Conservation (phyloP, 768 basidiomycete species). For the Royoungia palumana region DNA sequence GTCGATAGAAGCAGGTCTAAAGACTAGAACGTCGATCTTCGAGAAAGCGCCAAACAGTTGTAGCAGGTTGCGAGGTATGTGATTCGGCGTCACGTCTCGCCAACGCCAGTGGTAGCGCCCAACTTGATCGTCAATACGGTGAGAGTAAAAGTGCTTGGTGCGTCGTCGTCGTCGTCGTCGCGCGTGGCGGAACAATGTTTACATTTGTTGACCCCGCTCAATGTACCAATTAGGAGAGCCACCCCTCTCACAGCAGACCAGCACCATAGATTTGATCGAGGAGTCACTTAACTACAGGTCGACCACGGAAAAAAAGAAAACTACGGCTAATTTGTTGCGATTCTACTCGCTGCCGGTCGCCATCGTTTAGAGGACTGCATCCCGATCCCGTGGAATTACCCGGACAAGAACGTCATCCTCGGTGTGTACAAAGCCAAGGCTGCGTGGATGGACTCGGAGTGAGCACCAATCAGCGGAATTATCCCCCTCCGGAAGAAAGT, state of each 20-base stretch:
- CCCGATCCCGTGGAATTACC: conserved; percentile 3
- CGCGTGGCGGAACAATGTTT: conserved; percentile 9
- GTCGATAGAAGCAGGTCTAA: neutral
- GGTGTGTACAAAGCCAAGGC: conserved; percentile 15
- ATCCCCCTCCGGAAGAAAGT: conserved; percentile 4
- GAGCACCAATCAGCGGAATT: conserved; percentile 1
- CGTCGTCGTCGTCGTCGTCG: conserved; percentile 12
- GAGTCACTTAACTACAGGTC: too few species aligned
- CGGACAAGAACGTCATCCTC: conserved; percentile 14
- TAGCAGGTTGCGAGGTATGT: neutral
- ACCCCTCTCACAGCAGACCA: too few species aligned
- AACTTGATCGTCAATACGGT: neutral
- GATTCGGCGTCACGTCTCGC: neutral
- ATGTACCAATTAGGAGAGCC: too few species aligned
- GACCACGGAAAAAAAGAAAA: neutral
- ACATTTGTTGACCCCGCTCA: conserved; percentile 1
- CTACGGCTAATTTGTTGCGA: neutral
- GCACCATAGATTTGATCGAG: too few species aligned
- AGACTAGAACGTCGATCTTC: too few species aligned
- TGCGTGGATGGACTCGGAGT: conserved; percentile 11
- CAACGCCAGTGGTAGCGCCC: neutral
- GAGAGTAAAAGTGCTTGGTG: neutral
- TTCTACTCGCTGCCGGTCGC: neutral
- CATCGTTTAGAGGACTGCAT: neutral
- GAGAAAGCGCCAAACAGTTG: neutral